These are phyloP conservation scores for Rhodamnia argentea DNA, from an alignment of 345 rosid genomes.

Conservation along the genomic window DNA sequence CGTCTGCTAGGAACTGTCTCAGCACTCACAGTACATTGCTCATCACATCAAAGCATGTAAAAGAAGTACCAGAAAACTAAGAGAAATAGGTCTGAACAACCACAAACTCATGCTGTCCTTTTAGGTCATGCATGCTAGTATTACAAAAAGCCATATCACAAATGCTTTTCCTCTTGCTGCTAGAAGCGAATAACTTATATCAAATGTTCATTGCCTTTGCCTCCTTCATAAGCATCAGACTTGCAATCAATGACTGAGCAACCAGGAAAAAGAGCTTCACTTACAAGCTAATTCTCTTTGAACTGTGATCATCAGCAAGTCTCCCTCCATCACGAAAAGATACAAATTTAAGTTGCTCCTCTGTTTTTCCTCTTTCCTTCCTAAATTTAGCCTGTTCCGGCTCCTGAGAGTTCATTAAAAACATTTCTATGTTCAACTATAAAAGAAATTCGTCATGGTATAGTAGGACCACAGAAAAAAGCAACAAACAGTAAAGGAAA, in stretches of 20 bases:
- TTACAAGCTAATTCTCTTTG: neutral
- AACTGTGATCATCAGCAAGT: slow-evolving; percentile 2
- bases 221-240: neutral
- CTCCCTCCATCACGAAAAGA: slow-evolving; percentile 7
- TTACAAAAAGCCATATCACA: neutral
- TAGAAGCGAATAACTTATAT: neutral
- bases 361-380: slow-evolving; percentile 27
- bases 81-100: neutral
- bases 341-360: slow-evolving; percentile 6
- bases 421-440: neutral
- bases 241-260: neutral
- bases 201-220: neutral
- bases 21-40: neutral
- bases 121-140: neutral
- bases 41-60: neutral
- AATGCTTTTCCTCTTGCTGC: neutral
- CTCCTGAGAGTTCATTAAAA: slow-evolving; percentile 27
- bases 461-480: neutral
- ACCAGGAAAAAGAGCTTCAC: neutral
- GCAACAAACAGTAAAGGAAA: neutral
- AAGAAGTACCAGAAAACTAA: neutral
- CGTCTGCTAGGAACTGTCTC: neutral
- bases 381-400: slow-evolving; percentile 44
- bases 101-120: neutral
- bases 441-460: neutral